Evolutionary conservation across 495 filamentous ascomycete genomes (phyloP).

Genomic region (Glarea lozoyensis): DNA sequence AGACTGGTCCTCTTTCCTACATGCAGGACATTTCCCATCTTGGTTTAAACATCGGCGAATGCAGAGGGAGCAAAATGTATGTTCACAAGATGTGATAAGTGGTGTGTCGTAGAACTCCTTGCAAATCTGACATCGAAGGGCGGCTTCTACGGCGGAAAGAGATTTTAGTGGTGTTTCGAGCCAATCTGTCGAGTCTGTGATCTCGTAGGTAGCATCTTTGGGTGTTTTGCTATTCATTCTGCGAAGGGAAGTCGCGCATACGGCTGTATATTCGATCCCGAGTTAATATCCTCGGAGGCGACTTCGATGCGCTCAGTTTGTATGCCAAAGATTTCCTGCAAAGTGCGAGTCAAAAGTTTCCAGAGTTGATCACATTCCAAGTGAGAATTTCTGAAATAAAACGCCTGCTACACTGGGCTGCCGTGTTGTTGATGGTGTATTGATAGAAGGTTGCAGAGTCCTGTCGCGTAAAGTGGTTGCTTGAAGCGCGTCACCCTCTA

Average conservation of each 20-base stretch:
- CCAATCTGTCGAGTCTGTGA: slow-evolving; percentile 94
- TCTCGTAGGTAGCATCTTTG: slow-evolving; percentile 39
- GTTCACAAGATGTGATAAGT: slow-evolving; percentile 87
- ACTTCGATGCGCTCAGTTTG: too few relatives aligned
- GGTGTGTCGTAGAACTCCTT: slow-evolving; percentile 94
- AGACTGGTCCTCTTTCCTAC: slow-evolving; percentile 68
- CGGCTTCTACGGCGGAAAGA: slow-evolving; percentile 70
- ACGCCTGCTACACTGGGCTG: too few relatives aligned
- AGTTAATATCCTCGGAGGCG: too few relatives aligned
- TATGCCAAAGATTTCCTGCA: too few relatives aligned
- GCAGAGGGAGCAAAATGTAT: slow-evolving; percentile 95
- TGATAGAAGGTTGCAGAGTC: background rate
- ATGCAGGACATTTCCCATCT: slow-evolving; percentile 81
- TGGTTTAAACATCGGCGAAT: slow-evolving; percentile 74
- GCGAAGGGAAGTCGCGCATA: too few relatives aligned
- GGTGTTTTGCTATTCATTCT: too few relatives aligned
- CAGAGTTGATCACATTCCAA: too few relatives aligned
- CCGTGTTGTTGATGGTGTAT: background rate
- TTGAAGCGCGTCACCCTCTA: slow-evolving; percentile 6
- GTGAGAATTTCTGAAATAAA: too few relatives aligned
- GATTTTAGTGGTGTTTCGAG: slow-evolving; percentile 63
- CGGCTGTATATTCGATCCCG: too few relatives aligned
- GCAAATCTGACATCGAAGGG: slow-evolving; percentile 91
- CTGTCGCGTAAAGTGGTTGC: slow-evolving; percentile 19
- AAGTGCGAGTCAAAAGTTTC: too few relatives aligned